A percentile compares a stretch with the other conserved stretches of the same genome.
phyloP scores from a whole-genome alignment of 1,284 basidiomycete genomes.

The Sporisorium reilianum region DNA sequence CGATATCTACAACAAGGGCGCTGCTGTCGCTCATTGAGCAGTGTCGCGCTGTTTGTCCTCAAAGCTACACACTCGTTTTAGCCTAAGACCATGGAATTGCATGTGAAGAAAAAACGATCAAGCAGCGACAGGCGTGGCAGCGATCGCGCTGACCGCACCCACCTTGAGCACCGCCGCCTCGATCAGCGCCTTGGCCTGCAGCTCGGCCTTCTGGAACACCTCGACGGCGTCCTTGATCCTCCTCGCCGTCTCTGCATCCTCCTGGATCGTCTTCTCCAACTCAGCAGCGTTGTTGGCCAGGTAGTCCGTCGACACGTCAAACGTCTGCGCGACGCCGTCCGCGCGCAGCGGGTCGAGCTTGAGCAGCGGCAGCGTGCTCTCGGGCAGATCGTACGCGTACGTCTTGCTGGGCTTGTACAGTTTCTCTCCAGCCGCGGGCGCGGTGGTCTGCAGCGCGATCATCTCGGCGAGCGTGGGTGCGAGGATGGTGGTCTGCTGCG shows the following conservation, averaged over 20 bases:
- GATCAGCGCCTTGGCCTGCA: conserved; percentile 32
- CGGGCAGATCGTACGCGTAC: conserved; percentile 24
- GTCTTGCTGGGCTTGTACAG: conserved; percentile 36
- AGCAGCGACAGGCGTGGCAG: conserved; percentile 8
- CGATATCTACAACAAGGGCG: too few relatives aligned
- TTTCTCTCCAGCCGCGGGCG: conserved; percentile 1
- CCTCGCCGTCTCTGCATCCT: conserved; percentile 27
- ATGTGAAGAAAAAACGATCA: not conserved
- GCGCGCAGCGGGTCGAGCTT: conserved; percentile 32
- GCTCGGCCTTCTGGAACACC: conserved; percentile 32
- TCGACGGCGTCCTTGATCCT: conserved; percentile 40
- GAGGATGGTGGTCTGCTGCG: conserved; percentile 38
- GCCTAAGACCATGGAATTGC: not conserved
- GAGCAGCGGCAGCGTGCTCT: conserved; percentile 17
- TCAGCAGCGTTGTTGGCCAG: conserved; percentile 21
- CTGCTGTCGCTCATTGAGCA: too few relatives aligned
- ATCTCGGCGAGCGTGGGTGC: conserved; percentile 34
- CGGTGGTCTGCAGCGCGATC: conserved; percentile 10
- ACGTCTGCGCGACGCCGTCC: conserved; percentile 21
- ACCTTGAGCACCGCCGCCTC: conserved; percentile 28
- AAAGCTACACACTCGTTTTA: not conserved
- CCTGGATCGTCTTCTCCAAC: conserved; percentile 18
- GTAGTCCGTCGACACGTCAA: conserved; percentile 26
- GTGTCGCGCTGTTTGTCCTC: too few relatives aligned
- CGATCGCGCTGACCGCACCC: not conserved